phyloP scores from a whole-genome alignment of 1,139 yeast species.

The Lodderomyces jiufengensis region DNA sequence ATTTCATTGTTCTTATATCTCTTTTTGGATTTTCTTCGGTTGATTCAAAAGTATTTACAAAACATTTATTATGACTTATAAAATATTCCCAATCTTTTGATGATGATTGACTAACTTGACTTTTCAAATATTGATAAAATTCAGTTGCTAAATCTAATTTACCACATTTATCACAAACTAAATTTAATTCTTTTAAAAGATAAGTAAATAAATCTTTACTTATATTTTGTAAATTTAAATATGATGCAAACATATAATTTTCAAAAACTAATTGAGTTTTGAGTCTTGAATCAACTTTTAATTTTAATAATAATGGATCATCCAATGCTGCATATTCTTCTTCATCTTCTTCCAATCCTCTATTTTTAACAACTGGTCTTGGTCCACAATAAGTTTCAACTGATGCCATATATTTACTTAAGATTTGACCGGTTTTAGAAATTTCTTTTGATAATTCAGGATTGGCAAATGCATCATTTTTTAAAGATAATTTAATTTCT shows the following conservation, averaged over 20 bases:
- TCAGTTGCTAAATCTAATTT: conserved; percentile 20
- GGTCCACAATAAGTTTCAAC: conserved; percentile 32
- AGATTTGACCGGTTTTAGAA: conserved; percentile 36
- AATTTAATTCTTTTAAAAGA: conserved; percentile 36
- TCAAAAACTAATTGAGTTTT: conserved; percentile 43
- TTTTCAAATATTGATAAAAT: conserved; percentile 19
- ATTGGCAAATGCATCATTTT: conserved; percentile 44
- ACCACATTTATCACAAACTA: conserved; percentile 34
- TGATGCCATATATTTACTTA: conserved; percentile 30
- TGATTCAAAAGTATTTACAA: conserved; percentile 31
- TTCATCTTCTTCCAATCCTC: conserved; percentile 19
- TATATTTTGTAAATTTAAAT: conserved; percentile 42
- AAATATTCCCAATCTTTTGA: conserved; percentile 39
- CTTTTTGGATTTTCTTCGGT: conserved; percentile 26
- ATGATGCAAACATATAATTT: conserved; percentile 44
- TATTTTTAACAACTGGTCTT: conserved; percentile 26
- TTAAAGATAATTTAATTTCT: conserved; percentile 40
- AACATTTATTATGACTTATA: conserved; percentile 33
- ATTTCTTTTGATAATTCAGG: conserved; percentile 36
- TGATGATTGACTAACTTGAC: conserved; percentile 21
- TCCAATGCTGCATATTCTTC: conserved; percentile 27
- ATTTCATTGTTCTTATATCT: conserved; percentile 29
- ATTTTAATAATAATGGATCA: conserved; percentile 43
- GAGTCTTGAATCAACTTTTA: conserved; percentile 39
- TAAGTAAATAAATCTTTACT: conserved; percentile 40